phyloP scores from a whole-genome alignment of 2,329 filamentous ascomycete species.

The Colletotrichum lindemuthianum region DNA sequence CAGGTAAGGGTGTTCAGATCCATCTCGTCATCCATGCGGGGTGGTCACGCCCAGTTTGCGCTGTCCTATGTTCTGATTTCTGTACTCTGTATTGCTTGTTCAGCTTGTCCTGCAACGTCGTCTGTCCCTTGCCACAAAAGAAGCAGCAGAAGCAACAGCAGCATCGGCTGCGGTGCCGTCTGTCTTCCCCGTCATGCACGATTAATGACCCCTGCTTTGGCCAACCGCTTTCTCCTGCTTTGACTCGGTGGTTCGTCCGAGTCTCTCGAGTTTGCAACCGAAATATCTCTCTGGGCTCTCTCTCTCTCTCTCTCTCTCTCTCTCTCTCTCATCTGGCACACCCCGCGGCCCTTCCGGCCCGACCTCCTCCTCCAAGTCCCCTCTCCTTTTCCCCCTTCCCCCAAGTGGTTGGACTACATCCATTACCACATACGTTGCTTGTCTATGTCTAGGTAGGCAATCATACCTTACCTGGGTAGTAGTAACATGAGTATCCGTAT shows the following conservation, averaged over 20 bases:
- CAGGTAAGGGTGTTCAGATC: too few relatives aligned
- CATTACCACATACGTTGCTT: too few relatives aligned
- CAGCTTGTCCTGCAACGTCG: conserved; percentile 1
- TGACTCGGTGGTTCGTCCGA: conserved; percentile 5
- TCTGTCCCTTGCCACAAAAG: conserved; percentile 7
- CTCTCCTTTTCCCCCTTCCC: conserved; percentile 17
- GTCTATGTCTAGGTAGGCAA: too few relatives aligned
- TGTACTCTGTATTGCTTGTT: too few relatives aligned
- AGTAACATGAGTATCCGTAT: too few relatives aligned
- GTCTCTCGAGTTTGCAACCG: conserved; percentile 7
- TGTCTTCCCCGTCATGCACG: conserved; percentile 8
- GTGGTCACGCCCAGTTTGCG: too few relatives aligned
- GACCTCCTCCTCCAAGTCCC: conserved; percentile 20
- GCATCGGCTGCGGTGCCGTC: conserved; percentile 8
- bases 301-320: background rate
- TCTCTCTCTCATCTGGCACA: background rate
- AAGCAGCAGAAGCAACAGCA: background rate
- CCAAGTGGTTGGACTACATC: conserved; percentile 16
- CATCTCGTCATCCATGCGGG: too few relatives aligned
- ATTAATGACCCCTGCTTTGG: conserved; percentile 8
- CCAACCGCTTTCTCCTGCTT: background rate
- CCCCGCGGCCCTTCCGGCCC: conserved; percentile 16
- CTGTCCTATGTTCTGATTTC: too few relatives aligned
- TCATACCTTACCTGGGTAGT: too few relatives aligned
- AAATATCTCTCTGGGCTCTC: background rate